These are phyloP conservation scores for Taphrina populina DNA, from an alignment of 1,139 yeast species.

Conservation along the genomic window DNA sequence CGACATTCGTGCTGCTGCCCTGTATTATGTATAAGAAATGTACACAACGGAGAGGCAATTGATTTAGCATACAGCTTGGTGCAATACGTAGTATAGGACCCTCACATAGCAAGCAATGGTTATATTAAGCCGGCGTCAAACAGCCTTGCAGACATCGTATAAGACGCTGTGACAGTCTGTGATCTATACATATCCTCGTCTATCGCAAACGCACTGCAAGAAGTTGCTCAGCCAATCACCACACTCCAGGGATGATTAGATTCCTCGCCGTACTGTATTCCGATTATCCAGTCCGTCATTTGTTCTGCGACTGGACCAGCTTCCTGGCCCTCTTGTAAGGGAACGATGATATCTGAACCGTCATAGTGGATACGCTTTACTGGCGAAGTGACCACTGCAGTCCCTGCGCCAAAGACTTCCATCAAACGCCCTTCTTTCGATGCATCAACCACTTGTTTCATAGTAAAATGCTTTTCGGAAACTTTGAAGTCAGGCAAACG, in stretches of 20 bases:
- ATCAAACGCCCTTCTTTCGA: slow-evolving; percentile 77
- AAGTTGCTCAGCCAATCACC: too few relatives aligned
- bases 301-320: slow-evolving; percentile 74
- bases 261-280: slow-evolving; percentile 82
- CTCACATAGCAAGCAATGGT: too few relatives aligned
- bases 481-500: slow-evolving; percentile 66
- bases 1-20: not conserved
- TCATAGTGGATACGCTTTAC: slow-evolving; percentile 81
- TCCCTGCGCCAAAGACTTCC: slow-evolving; percentile 96
- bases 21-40: too few relatives aligned
- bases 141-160: too few relatives aligned
- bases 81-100: too few relatives aligned
- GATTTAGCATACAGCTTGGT: too few relatives aligned
- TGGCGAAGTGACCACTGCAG: slow-evolving; percentile 96
- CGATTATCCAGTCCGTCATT: slow-evolving; percentile 78
- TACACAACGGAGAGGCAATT: too few relatives aligned
- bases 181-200: too few relatives aligned
- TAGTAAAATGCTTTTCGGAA: slow-evolving; percentile 77
- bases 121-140: too few relatives aligned
- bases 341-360: slow-evolving; percentile 69
- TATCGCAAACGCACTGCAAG: too few relatives aligned
- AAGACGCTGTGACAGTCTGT: too few relatives aligned
- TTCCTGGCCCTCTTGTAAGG: slow-evolving; percentile 73
- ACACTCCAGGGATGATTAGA: slow-evolving; percentile 27
- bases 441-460: slow-evolving; percentile 72